A percentile compares a stretch with the other conserved stretches of the same genome.
Conservation (phyloP, 192 early-diverging fungal genomes). For the Diversispora eburnea region DNA sequence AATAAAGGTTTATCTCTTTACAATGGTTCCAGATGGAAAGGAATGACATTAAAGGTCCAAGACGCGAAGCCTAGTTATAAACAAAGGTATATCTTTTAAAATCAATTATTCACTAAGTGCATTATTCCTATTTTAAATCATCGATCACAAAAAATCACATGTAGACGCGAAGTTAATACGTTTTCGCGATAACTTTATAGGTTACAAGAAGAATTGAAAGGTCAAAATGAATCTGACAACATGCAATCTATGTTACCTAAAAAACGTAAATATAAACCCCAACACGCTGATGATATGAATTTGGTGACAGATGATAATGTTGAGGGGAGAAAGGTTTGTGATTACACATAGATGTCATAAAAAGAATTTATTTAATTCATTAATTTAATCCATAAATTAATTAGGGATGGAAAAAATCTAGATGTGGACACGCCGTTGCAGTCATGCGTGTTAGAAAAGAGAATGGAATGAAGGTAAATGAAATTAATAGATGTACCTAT, state of each 20-base stretch:
- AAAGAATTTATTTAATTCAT: neutral
- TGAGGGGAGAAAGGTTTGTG: conserved; percentile 41
- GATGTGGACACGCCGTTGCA: conserved; percentile 70
- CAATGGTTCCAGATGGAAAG: conserved; percentile 84
- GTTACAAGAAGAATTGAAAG: conserved; percentile 47
- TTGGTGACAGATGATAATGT: conserved; percentile 69
- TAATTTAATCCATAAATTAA: too few species aligned
- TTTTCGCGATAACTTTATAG: conserved; percentile 27
- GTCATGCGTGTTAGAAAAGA: conserved; percentile 57
- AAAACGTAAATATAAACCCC: conserved; percentile 34
- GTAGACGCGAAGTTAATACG: too few species aligned
- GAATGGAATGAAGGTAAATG: conserved; percentile 11
- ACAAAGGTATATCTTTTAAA: conserved; percentile 35
- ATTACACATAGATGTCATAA: neutral
- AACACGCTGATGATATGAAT: conserved; percentile 62
- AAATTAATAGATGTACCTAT: neutral
- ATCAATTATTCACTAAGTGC: neutral
- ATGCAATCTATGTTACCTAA: conserved; percentile 9
- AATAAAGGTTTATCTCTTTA: conserved; percentile 56
- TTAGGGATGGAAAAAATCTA: conserved; percentile 63
- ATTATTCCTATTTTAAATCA: neutral
- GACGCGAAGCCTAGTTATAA: conserved; percentile 77
- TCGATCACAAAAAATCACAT: too few species aligned
- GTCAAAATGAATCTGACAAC: conserved; percentile 32
- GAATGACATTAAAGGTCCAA: conserved; percentile 67